phyloP scores from a whole-genome alignment of 2,329 filamentous ascomycete genomes.

The Didymellaceae sp. region DNA sequence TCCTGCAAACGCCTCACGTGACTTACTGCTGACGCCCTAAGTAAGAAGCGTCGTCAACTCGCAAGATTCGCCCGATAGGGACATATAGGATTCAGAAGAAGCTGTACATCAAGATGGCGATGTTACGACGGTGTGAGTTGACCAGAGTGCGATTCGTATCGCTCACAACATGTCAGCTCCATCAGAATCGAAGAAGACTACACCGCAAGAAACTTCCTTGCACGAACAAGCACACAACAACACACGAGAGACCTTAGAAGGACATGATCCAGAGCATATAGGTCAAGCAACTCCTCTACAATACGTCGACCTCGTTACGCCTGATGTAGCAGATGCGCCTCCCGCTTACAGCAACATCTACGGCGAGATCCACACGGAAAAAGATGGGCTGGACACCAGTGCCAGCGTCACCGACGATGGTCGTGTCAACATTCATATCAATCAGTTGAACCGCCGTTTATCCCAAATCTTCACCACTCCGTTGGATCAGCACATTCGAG shows the following conservation, averaged over 20 bases:
- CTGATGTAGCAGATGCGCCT: neutral
- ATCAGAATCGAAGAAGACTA: too few relatives aligned
- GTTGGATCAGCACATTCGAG: neutral
- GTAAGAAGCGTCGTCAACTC: neutral
- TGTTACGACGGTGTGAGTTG: too few relatives aligned
- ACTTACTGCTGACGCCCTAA: neutral
- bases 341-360: neutral
- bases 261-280: too few relatives aligned
- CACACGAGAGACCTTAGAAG: too few relatives aligned
- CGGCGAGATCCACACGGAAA: neutral
- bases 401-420: neutral
- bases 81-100: too few relatives aligned
- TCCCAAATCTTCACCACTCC: slow-evolving; percentile 1
- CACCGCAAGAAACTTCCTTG: too few relatives aligned
- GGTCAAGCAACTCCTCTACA: neutral
- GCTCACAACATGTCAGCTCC: too few relatives aligned
- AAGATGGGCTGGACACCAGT: neutral
- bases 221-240: neutral
- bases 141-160: too few relatives aligned
- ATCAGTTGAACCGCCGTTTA: neutral
- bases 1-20: neutral
- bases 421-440: neutral
- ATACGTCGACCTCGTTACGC: neutral
- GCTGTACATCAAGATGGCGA: too few relatives aligned
- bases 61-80: neutral